A percentile compares a stretch with the other conserved stretches of the same genome.
Conservation (phyloP, 2,329 filamentous ascomycete genomes). For the Colletotrichum sojae region DNA sequence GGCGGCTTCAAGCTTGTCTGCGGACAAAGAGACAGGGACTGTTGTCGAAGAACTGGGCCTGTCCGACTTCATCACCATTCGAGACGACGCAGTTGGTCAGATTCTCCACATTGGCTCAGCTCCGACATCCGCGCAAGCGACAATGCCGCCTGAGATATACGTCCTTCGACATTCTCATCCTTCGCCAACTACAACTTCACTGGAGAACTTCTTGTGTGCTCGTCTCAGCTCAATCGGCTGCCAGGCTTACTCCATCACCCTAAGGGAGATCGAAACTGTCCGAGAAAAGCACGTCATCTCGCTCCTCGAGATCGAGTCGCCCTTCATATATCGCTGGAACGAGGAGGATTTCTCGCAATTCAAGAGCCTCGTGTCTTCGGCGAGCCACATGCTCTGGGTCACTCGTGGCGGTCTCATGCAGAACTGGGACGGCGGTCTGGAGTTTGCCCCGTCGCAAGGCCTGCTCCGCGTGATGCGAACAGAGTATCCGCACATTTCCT, state of each 20-base stretch:
- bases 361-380: slow-evolving; percentile 34
- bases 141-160: too few species aligned
- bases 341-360: slow-evolving; percentile 28
- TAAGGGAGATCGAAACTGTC: neutral
- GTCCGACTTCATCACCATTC: neutral
- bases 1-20: neutral
- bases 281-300: slow-evolving; percentile 35
- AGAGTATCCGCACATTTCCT: slow-evolving; percentile 28
- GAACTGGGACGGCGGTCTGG: slow-evolving; percentile 25
- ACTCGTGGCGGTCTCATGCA: slow-evolving; percentile 27
- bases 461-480: slow-evolving; percentile 40
- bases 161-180: neutral
- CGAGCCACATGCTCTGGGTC: slow-evolving; percentile 41
- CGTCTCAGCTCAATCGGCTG: neutral
- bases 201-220: neutral
- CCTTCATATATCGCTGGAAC: slow-evolving; percentile 34
- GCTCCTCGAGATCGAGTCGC: slow-evolving; percentile 32
- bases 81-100: neutral
- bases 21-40: neutral
- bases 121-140: neutral
- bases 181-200: neutral
- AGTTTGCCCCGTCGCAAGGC: slow-evolving; percentile 39
- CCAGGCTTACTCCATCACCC: neutral
- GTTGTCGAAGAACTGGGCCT: neutral
- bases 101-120: neutral